These are phyloP conservation scores for Fusarium sp. DNA, from an alignment of 2,329 filamentous ascomycete species.

Conservation along the genomic window DNA sequence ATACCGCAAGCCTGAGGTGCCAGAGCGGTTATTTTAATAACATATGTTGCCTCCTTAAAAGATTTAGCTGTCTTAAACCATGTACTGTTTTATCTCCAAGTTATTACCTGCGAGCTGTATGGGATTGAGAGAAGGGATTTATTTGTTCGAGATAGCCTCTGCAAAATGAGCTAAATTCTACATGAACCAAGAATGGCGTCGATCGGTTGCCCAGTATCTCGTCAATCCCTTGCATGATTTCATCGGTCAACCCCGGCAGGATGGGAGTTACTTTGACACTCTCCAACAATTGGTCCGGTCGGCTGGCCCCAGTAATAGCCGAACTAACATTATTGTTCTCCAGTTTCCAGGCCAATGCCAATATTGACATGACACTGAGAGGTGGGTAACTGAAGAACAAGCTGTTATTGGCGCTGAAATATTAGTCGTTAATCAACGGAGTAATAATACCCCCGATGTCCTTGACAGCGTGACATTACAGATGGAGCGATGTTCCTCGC, in stretches of 20 bases:
- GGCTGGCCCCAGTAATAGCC: not conserved
- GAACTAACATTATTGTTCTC: not conserved
- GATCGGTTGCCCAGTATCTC: not conserved
- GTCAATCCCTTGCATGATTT: not conserved
- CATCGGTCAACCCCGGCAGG: not conserved
- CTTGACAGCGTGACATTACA: not conserved
- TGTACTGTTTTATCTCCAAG: too few species aligned
- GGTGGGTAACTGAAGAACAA: not conserved
- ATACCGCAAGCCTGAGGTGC: not conserved
- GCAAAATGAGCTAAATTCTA: not conserved
- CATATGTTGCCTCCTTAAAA: too few species aligned
- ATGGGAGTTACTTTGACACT: not conserved
- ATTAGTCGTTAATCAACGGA: not conserved
- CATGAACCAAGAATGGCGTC: not conserved
- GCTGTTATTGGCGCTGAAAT: too few species aligned
- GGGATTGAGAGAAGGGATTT: not conserved
- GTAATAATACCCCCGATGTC: not conserved
- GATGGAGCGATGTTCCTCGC: not conserved
- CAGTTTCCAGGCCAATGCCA: not conserved
- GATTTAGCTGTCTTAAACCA: too few species aligned
- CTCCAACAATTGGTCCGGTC: not conserved
- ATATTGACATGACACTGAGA: too few species aligned
- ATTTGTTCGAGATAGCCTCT: not conserved
- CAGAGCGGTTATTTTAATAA: too few species aligned
- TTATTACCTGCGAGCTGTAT: too few species aligned